Evolutionary conservation across 441 rosid genomes (phyloP).

Genomic region (Adansonia rubrostipa): DNA sequence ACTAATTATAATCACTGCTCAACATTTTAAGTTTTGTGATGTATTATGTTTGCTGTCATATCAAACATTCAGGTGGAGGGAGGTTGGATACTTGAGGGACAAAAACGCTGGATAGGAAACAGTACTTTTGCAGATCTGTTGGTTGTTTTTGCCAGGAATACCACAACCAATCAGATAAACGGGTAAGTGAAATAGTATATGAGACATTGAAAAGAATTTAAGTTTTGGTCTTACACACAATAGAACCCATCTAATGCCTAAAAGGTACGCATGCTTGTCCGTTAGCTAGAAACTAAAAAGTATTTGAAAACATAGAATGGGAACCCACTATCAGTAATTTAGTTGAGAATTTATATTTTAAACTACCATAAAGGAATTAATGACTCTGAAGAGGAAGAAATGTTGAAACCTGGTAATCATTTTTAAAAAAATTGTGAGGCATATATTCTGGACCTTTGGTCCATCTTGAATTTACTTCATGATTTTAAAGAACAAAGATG

Average conservation of each 20-base stretch:
- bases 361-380: background rate
- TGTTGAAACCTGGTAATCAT: background rate
- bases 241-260: background rate
- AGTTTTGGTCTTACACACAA: background rate
- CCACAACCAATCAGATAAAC: slow-evolving; percentile 78
- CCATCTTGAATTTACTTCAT: background rate
- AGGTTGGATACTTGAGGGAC: slow-evolving; percentile 91
- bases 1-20: background rate
- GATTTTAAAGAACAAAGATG: background rate
- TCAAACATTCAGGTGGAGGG: slow-evolving; percentile 64
- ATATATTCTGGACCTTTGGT: background rate
- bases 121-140: slow-evolving; percentile 89
- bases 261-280: background rate
- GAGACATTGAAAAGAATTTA: background rate
- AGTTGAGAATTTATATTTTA: background rate
- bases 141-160: slow-evolving; percentile 79
- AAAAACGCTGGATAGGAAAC: slow-evolving; percentile 98
- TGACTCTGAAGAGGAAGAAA: background rate
- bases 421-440: background rate
- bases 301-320: background rate
- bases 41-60: slow-evolving; percentile 10
- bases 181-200: slow-evolving; percentile 54
- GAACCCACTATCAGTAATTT: background rate
- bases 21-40: slow-evolving; percentile 22
- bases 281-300: background rate